phyloP scores from a whole-genome alignment of 2,329 filamentous ascomycete species.

The Cladobotryum mycophilum region DNA sequence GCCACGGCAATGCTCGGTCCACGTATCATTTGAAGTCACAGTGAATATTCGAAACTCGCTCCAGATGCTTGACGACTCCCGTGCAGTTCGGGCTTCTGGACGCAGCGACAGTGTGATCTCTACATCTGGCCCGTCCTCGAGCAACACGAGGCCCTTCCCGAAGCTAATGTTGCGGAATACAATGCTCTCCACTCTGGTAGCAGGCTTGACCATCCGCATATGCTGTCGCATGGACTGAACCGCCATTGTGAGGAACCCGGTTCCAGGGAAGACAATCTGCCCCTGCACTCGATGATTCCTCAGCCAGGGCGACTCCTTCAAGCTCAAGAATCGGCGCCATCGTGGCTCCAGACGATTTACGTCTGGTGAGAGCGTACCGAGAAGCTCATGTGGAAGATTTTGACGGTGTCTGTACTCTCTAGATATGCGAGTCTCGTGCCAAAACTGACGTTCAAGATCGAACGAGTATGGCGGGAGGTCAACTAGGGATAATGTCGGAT shows the following conservation, averaged over 20 bases:
- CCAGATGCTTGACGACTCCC: constrained; percentile 15
- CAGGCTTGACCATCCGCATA: constrained; percentile 3
- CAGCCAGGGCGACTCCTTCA: no score
- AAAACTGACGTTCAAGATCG: constrained; percentile 10
- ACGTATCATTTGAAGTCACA: constrained; percentile 11
- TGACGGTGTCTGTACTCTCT: constrained; percentile 9
- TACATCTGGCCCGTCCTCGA: constrained; percentile 9
- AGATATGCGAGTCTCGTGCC: constrained; percentile 17
- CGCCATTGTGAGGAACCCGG: background rate
- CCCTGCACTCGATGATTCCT: constrained; percentile 11
- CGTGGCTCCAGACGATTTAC: constrained; percentile 12
- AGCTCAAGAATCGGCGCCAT: constrained; percentile 13
- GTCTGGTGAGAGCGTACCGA: constrained; percentile 12
- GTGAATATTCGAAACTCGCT: constrained; percentile 21
- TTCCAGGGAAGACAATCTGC: constrained; percentile 32
- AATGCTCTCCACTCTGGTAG: constrained; percentile 9
- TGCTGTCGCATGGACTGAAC: constrained; percentile 9
- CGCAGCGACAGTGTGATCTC: constrained; percentile 17
- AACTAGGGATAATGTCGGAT: no score
- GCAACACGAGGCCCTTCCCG: constrained; percentile 16
- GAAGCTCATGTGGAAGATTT: constrained; percentile 8
- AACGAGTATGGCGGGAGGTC: no score
- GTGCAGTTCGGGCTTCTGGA: constrained; percentile 13
- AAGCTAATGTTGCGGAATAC: constrained; percentile 19
- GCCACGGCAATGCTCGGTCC: constrained; percentile 23